phyloP scores from a whole-genome alignment of 176 grass and related monocot species.

The maize (Zea mays) region DNA sequence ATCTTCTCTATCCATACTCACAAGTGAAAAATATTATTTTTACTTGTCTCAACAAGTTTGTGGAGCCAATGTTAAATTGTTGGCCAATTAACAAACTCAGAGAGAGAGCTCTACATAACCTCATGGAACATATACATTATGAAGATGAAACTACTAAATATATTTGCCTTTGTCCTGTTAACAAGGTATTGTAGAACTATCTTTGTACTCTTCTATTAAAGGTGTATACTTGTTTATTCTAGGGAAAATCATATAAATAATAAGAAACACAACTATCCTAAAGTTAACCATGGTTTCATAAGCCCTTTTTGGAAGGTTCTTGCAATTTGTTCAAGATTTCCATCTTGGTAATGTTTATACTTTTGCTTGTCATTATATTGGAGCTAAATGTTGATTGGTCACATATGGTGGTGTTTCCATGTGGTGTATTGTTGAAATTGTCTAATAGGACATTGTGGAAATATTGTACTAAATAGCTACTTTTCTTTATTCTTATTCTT shows the following conservation, averaged over 20 bases:
- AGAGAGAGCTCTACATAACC: background rate
- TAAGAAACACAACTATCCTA: background rate
- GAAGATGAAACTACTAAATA: background rate
- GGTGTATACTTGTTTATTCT: background rate
- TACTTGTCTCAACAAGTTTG: constrained; percentile 42
- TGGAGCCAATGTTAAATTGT: constrained; percentile 41
- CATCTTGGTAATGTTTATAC: background rate
- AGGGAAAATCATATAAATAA: background rate
- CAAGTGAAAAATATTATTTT: constrained; percentile 37
- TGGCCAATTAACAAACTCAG: background rate
- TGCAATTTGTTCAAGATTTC: background rate
- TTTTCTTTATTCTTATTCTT: background rate
- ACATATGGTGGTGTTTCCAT: no score
- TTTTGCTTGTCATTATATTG: no score
- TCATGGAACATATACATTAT: background rate
- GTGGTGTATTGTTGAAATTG: no score
- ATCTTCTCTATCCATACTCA: constrained; percentile 44
- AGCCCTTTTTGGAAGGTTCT: background rate
- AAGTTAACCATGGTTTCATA: background rate
- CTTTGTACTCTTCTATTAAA: background rate
- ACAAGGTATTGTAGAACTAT: background rate
- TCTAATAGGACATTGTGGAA: no score
- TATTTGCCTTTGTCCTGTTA: background rate
- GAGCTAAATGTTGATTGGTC: no score
- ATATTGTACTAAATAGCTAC: no score